phyloP scores from a whole-genome alignment of 75 land plant species.

The Sequoia sempervirens region DNA sequence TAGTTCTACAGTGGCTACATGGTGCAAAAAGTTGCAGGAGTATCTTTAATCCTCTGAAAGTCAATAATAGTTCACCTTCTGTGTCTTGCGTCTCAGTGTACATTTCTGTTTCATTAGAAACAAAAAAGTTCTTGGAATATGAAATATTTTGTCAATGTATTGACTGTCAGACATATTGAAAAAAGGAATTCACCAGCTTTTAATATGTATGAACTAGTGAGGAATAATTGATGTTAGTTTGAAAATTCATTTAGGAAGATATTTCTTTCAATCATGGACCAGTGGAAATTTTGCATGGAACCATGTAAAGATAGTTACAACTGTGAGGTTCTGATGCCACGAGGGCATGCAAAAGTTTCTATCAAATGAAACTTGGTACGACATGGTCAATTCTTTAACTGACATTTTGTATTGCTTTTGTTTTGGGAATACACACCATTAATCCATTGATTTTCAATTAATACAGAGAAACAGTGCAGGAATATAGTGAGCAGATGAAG shows the following conservation, averaged over 20 bases:
- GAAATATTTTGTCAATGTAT: not conserved
- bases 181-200: not conserved
- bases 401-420: not conserved
- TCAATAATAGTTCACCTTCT: not conserved
- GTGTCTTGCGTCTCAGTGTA: not conserved
- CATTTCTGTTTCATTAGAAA: not conserved
- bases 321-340: not conserved
- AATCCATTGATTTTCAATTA: not conserved
- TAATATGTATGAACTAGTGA: not conserved
- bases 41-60: not conserved
- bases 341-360: not conserved
- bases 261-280: not conserved
- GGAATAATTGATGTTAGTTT: not conserved
- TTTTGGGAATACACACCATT: not conserved
- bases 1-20: not conserved
- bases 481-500: conserved; percentile 67
- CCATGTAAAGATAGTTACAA: not conserved
- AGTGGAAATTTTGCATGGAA: not conserved
- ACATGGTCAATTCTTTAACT: not conserved
- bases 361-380: not conserved
- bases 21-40: not conserved
- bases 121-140: not conserved
- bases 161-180: not conserved
- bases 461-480: conserved; percentile 41
- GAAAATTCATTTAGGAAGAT: not conserved